phyloP scores from a whole-genome alignment of 2,329 filamentous ascomycete genomes.

The Xylaria digitata region DNA sequence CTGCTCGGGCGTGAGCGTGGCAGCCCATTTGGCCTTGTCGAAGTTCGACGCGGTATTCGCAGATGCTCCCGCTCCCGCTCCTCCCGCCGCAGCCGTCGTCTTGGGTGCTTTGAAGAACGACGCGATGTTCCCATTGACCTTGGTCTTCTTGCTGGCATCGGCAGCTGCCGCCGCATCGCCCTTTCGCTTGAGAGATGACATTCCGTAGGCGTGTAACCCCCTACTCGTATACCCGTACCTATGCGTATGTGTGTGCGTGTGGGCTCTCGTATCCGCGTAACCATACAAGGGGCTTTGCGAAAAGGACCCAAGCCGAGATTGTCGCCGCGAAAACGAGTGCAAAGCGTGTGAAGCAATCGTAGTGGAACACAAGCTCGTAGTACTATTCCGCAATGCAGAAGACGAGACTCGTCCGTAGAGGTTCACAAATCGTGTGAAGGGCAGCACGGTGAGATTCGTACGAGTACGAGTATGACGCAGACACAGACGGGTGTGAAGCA shows the following conservation, averaged over 20 bases:
- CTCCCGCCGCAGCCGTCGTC: constrained; percentile 43
- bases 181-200: constrained; percentile 76
- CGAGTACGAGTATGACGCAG: constrained; percentile 20
- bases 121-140: constrained; percentile 81
- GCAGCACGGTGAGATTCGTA: neutral
- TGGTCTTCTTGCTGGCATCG: constrained; percentile 78
- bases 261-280: neutral
- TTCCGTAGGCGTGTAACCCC: constrained; percentile 45
- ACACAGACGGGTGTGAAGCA: constrained; percentile 33
- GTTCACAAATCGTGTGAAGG: neutral
- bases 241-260: neutral
- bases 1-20: constrained; percentile 81
- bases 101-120: constrained; percentile 87
- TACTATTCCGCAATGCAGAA: constrained; percentile 4
- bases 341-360: neutral
- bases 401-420: neutral
- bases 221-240: constrained; percentile 13
- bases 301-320: neutral
- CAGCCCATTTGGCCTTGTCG: constrained; percentile 91
- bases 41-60: constrained; percentile 66
- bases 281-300: neutral
- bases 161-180: constrained; percentile 58
- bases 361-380: constrained; percentile 18
- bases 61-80: constrained; percentile 13
- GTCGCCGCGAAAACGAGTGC: constrained; percentile 2